Evolutionary conservation across 2,329 filamentous ascomycete genomes (phyloP), one percentile per base, ranked within the genome.

Genomic region (Cordyceps militaris): DNA sequence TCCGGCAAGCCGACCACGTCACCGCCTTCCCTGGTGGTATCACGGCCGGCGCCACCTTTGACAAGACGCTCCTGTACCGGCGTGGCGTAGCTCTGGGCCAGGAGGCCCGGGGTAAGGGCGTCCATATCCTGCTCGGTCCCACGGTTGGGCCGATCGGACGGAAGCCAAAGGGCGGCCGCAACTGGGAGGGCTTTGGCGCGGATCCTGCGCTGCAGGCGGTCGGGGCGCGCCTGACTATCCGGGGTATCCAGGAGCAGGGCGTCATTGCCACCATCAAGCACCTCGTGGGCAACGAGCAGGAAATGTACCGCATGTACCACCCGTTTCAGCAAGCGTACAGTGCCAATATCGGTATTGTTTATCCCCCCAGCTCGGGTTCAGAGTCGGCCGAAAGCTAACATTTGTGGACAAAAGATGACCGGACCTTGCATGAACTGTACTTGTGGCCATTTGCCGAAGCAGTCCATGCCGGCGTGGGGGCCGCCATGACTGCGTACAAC

Each of bases 401-500:
- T n/a, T n/a, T n/a, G 9, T 28, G 13, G 2, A 9, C 4, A 36
- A 8, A 4, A 75, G 74, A 91, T 61, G 89, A 91, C 66, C 79
- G 88, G 32, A 84, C 86, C 0, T 69, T 85, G 14, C 75, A 92
- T 64, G 89, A 93, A 69, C 74, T 96, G 2, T 96, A 96, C 66
- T 80, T 86, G 0, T 96, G 91, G 90, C 91, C 91, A 0, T 96
- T 96, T 68, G 87, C 85, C 1, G 87, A 95, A 63, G 86, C 85
- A 14, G 78, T 96, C n/a, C 83, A 82, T 57, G 89, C 87, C 5
- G 89, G 90, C n/a, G 90, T 93, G 2, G 89, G 83, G 0, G 84
- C 84, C n/a, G 80, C 93, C 53, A 96, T 96, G 91, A 94, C 89
- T 68, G 85, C 86, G 1, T 96, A 96, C 64, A 87, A 89, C 63